Base-by-base conservation (phyloP, 768 basidiomycete species). In the Collybia sordida region DNA sequence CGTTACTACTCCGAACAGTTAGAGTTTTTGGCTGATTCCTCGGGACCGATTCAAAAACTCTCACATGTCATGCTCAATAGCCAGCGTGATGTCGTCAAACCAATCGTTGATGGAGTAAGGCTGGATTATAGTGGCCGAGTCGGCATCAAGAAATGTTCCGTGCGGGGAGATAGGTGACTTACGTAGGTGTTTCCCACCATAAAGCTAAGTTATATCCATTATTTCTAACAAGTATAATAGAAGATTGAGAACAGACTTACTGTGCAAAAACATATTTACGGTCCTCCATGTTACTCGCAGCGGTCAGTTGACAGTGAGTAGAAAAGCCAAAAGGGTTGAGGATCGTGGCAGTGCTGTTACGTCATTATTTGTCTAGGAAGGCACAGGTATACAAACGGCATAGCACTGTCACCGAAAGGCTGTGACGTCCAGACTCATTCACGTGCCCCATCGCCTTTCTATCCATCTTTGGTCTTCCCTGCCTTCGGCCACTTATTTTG, bases 61-160 rank as follows among this genome's bases (percentile, higher is more conserved):
- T 11, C 31, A 31, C 31, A 88, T 78, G n/a, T 83, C 83, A 49
- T 72, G 76, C 3, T 72, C 62, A 49, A 78, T 68, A 0, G 88
- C 88, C 14, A 82, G 74, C 3, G 55, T 25, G 22, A 88, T 79
- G 58, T 88, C 78, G 45, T 77, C 64, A 64, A 53, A 50, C 77
- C 77, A 79, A 47, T 78, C 74, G 50, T 71, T 56, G 11, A 68
- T 49, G 7, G 64, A 79, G 64, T 86, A 88, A 2, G 83, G 78
- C 64, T 80, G 85, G 3, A 82, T 75, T 31, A 31, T 27, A 31
- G 31, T 31, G 31, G 31, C 31, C 31, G 31, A 31, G 11, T 31
- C 31, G 31, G 31, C 31, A 31, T 31, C 3, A 31, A 31, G 31
- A 14, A n/a, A n/a, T n/a, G 3, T 14, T 6, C 31, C 31, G 31